Conservation (phyloP, 768 basidiomycete species). For the Cyathus striatus region DNA sequence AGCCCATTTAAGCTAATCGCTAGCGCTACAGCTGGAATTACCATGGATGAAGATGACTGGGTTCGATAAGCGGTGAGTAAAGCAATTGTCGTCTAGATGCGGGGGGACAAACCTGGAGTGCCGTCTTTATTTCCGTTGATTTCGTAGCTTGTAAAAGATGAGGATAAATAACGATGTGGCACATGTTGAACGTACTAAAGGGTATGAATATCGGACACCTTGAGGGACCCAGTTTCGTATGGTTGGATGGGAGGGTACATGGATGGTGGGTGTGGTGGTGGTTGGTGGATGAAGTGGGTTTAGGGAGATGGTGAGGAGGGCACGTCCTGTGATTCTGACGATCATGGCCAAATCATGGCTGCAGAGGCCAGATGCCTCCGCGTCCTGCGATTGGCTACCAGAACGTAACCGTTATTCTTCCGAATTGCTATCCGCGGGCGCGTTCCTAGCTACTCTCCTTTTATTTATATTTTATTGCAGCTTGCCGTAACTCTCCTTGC, state of each 20-base stretch:
- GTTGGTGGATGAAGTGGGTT: neutral
- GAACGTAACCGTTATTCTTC: no score
- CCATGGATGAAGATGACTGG: slow-evolving; percentile 76
- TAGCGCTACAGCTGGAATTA: slow-evolving; percentile 15
- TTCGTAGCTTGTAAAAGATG: slow-evolving; percentile 57
- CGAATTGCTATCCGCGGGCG: no score
- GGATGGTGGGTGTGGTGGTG: neutral
- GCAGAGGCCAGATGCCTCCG: neutral
- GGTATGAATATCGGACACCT: slow-evolving; percentile 70
- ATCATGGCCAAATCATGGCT: neutral
- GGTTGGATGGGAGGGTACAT: slow-evolving; percentile 74
- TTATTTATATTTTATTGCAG: neutral
- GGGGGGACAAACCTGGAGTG: slow-evolving; percentile 51
- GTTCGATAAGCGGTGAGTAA: neutral
- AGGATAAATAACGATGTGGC: neutral
- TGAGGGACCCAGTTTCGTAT: slow-evolving; percentile 57
- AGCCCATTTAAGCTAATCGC: slow-evolving; percentile 2
- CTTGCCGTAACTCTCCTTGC: neutral
- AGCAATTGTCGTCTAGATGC: neutral
- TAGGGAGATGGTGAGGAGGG: neutral
- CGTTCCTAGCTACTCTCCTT: no score
- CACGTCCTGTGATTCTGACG: neutral
- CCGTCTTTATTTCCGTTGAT: slow-evolving; percentile 75
- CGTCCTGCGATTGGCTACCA: no score
- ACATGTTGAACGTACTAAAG: slow-evolving; percentile 49